phyloP scores from a whole-genome alignment of 2,329 filamentous ascomycete genomes.

The Lomentospora prolificans region DNA sequence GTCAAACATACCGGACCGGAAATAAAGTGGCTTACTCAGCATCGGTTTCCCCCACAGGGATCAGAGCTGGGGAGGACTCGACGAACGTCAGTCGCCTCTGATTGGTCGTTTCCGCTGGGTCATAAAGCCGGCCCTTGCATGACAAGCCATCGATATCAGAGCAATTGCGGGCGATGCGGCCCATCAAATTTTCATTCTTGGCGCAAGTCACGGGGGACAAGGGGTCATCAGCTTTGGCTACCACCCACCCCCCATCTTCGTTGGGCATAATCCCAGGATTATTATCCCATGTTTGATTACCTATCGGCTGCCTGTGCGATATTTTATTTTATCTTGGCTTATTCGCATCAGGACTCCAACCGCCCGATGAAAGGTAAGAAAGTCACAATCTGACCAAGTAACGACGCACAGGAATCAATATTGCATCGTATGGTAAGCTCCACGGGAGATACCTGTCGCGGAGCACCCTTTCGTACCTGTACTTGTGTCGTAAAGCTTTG shows the following conservation, averaged over 20 bases:
- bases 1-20: not conserved
- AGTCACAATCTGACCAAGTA: not conserved
- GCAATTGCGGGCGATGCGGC: not conserved
- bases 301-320: no score
- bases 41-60: not conserved
- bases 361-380: no score
- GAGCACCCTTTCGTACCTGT: not conserved
- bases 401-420: not conserved
- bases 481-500: not conserved
- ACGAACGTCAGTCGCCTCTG: conserved; percentile 6
- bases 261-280: not conserved
- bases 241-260: not conserved
- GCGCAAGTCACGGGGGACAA: not conserved
- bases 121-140: conserved; percentile 2
- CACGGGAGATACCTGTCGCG: not conserved
- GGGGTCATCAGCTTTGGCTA: not conserved
- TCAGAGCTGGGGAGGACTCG: not conserved
- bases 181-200: not conserved
- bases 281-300: no score
- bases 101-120: not conserved
- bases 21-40: not conserved
- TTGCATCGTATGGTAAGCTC: not conserved
- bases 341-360: not conserved
- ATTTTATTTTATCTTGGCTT: not conserved
- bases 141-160: conserved; percentile 5